Evolutionary conservation across 2,329 filamentous ascomycete species (phyloP), one percentile per base, ranked within the genome.

Genomic region (Penicillium sp.): DNA sequence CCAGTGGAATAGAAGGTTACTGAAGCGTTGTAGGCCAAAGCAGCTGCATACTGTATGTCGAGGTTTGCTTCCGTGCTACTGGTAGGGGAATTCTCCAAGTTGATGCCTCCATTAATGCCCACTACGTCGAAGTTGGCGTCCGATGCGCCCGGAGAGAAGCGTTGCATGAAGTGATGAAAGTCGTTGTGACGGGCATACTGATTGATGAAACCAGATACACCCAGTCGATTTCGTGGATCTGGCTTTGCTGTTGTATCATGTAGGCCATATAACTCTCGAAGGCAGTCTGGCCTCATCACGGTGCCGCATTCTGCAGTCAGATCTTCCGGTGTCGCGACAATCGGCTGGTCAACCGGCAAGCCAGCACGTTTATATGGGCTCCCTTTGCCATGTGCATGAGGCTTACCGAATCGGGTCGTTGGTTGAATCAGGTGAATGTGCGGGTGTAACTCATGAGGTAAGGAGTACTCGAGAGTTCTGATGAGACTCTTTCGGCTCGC

Each of bases 391-490:
- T 83, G 79, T 2, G 80, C 65, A 33, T 70, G 72, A 22, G 83
- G 77, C 56, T 81, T 76, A 18, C 83, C 83, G 59, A 89, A 89
- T 40, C 83, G 79, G 4, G 85, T 89, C 0, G 87, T 89, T 1
- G 87, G 87, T 70, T 89, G 85, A 50, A 89, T 84, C 68, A 88
- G 79, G 58, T 85, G 83, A 58, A 90, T 79, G 65, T 85, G 79
- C 44, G 77, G 66, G 54, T 80, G 78, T 7, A 90, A 72, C 0
- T 79, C 72, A 52, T 77, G 77, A 0, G 87, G 88, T 1, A 90
- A 80, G 0, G 85, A 88, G 73, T 90, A 90, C 49, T 80, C 76
- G 16, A 84, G 73, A 5, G 83, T 81, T 44, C 87, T 81, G 40
- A 89, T 78, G 64, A 78, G 81, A 40, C 76, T 74, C 10, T 73